Percentiles rank a stretch among this genome's conserved stretches.
These are phyloP conservation scores for Stevia rebaudiana DNA, from an alignment of 140 eudicot species.

Conservation along the genomic window DNA sequence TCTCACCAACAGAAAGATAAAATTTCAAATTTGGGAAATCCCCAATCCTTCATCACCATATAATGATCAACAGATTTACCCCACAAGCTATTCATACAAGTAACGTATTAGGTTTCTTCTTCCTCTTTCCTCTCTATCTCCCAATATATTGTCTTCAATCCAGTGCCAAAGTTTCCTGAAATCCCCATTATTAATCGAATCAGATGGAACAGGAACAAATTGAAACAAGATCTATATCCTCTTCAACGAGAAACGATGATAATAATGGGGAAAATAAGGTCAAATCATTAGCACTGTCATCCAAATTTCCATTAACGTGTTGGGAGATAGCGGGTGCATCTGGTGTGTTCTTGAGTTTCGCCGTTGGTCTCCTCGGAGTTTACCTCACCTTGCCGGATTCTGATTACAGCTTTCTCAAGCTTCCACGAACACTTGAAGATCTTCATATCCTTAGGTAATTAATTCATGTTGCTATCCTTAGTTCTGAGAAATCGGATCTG, in stretches of 20 bases:
- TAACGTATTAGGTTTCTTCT: background rate
- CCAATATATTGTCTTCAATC: background rate
- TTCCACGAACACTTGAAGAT: constrained; percentile 71
- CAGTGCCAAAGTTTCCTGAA: constrained; percentile 1
- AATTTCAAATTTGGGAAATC: background rate
- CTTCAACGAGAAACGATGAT: constrained; percentile 5
- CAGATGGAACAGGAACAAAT: constrained; percentile 18
- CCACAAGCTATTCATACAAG: background rate
- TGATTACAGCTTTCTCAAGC: constrained; percentile 77
- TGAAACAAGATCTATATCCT: constrained; percentile 3
- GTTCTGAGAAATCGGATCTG: background rate
- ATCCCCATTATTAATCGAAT: constrained; percentile 6
- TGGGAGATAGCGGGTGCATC: constrained; percentile 49
- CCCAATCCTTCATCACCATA: background rate
- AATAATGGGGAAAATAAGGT: constrained; percentile 14
- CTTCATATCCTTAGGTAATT: constrained; percentile 65
- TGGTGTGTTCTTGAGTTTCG: constrained; percentile 47
- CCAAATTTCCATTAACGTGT: constrained; percentile 54
- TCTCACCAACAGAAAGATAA: constrained; percentile 16
- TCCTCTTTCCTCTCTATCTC: background rate
- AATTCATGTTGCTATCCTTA: background rate
- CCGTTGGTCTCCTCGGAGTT: constrained; percentile 54
- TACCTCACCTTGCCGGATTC: constrained; percentile 70
- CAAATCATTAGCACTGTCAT: background rate
- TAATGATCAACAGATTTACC: background rate